Conservation (phyloP, 495 filamentous ascomycete genomes). For the Xylaria acuta region DNA sequence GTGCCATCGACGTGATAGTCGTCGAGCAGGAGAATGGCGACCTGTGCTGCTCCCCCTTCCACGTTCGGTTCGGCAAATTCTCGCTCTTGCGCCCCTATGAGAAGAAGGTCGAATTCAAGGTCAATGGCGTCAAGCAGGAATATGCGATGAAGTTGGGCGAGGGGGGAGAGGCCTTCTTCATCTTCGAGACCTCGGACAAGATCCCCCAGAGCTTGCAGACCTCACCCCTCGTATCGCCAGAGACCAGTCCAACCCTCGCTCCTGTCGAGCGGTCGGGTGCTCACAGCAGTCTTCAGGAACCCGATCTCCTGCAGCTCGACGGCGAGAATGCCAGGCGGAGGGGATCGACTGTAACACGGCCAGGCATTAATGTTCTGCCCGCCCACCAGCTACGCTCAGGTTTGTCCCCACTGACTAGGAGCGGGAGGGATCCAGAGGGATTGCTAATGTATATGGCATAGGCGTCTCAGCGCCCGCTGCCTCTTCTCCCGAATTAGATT, state of each 20-base stretch:
- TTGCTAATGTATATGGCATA: slow-evolving; percentile 38
- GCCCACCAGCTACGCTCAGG: slow-evolving; percentile 36
- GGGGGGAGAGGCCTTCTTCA: slow-evolving; percentile 97
- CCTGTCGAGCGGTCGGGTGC: slow-evolving; percentile 58
- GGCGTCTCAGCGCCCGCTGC: slow-evolving; percentile 68
- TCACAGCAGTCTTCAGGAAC: slow-evolving; percentile 70
- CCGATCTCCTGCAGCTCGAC: slow-evolving; percentile 79
- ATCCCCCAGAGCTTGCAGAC: slow-evolving; percentile 93
- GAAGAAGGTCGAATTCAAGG: slow-evolving; percentile 98
- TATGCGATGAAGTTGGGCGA: slow-evolving; percentile 99
- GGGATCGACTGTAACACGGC: slow-evolving; percentile 40
- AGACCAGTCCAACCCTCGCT: slow-evolving; percentile 73
- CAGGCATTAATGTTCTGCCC: slow-evolving; percentile 45
- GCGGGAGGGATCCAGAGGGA: not conserved
- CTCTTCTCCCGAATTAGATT: slow-evolving; percentile 61
- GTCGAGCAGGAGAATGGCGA: slow-evolving; percentile 95
- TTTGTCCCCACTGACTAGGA: slow-evolving; percentile 21
- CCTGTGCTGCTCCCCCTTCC: slow-evolving; percentile 91
- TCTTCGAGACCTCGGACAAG: slow-evolving; percentile 90
- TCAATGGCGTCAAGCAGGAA: slow-evolving; percentile 89
- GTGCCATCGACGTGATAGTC: slow-evolving; percentile 98
- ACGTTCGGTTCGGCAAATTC: slow-evolving; percentile 99
- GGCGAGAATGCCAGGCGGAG: slow-evolving; percentile 27
- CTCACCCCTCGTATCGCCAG: slow-evolving; percentile 88
- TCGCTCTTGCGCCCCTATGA: slow-evolving; percentile 93